phyloP scores from a whole-genome alignment of 192 early-diverging fungal species.

The Linnemannia schmuckeri region DNA sequence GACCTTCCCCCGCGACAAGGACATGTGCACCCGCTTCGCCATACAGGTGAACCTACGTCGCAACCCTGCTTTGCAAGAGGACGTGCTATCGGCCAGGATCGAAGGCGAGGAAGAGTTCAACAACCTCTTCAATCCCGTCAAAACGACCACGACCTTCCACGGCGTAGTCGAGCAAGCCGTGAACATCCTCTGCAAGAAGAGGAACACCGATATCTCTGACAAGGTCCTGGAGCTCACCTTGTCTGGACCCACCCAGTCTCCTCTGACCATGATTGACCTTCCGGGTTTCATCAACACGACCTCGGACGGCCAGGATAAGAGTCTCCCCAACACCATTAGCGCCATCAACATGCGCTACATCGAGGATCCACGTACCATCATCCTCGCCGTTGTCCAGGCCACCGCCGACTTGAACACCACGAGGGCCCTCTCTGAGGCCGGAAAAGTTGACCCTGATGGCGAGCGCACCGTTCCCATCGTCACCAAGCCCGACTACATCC shows the following conservation, averaged over 20 bases:
- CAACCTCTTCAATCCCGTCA: not conserved
- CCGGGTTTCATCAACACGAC: slow-evolving; percentile 17
- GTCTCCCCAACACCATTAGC: not conserved
- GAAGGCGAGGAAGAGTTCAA: slow-evolving; percentile 16
- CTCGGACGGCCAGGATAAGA: slow-evolving; percentile 1
- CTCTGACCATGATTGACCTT: slow-evolving; percentile 17
- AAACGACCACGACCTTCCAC: not conserved
- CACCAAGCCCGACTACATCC: slow-evolving; percentile 16
- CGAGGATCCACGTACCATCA: slow-evolving; percentile 7
- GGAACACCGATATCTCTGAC: not conserved
- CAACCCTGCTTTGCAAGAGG: not conserved
- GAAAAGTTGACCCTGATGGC: not conserved
- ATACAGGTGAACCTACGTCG: slow-evolving; percentile 6
- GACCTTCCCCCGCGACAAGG: slow-evolving; percentile 1
- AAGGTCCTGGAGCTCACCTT: slow-evolving; percentile 19
- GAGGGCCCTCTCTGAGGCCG: not conserved
- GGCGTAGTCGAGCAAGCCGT: slow-evolving; percentile 6
- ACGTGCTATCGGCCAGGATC: not conserved
- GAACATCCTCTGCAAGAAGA: not conserved
- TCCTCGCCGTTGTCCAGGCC: slow-evolving; percentile 15
- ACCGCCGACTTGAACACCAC: slow-evolving; percentile 3
- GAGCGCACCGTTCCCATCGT: slow-evolving; percentile 25
- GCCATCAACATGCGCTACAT: slow-evolving; percentile 12
- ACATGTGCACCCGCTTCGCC: slow-evolving; percentile 14
- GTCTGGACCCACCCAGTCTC: slow-evolving; percentile 12